phyloP scores from a whole-genome alignment of 177 flowering plant species.

The Vitis hybrid region DNA sequence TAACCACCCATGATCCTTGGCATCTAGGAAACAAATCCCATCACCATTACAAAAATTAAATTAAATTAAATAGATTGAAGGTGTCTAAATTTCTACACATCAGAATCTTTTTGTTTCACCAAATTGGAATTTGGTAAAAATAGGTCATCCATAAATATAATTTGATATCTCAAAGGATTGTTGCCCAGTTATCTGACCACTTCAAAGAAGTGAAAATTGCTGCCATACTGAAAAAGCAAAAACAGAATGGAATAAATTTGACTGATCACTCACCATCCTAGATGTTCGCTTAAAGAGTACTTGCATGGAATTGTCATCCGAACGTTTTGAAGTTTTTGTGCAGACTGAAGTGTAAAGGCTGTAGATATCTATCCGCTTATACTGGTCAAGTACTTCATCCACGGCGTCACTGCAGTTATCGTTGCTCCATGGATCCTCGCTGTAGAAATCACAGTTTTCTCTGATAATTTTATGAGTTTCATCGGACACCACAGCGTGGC shows the following conservation, averaged over 20 bases:
- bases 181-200: no score
- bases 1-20: slow-evolving; percentile 87
- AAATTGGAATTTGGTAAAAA: slow-evolving; percentile 1
- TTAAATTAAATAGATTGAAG: neutral
- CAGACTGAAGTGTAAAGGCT: slow-evolving; percentile 81
- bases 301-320: slow-evolving; percentile 21
- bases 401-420: slow-evolving; percentile 49
- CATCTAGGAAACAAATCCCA: slow-evolving; percentile 41
- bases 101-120: slow-evolving; percentile 9
- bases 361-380: slow-evolving; percentile 75
- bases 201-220: no score
- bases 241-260: neutral
- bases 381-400: slow-evolving; percentile 67
- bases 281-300: slow-evolving; percentile 31
- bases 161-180: no score
- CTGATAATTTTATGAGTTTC: slow-evolving; percentile 68
- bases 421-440: slow-evolving; percentile 66
- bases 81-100: neutral
- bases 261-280: slow-evolving; percentile 38
- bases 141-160: no score
- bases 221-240: no score
- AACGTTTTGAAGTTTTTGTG: slow-evolving; percentile 26
- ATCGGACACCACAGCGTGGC: slow-evolving; percentile 91
- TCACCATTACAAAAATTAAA: neutral
- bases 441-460: slow-evolving; percentile 60